A percentile compares a stretch with the other conserved stretches of the same genome.
These are phyloP conservation scores for Puccinia hordei DNA, from an alignment of 1,284 basidiomycete species.

Conservation along the genomic window DNA sequence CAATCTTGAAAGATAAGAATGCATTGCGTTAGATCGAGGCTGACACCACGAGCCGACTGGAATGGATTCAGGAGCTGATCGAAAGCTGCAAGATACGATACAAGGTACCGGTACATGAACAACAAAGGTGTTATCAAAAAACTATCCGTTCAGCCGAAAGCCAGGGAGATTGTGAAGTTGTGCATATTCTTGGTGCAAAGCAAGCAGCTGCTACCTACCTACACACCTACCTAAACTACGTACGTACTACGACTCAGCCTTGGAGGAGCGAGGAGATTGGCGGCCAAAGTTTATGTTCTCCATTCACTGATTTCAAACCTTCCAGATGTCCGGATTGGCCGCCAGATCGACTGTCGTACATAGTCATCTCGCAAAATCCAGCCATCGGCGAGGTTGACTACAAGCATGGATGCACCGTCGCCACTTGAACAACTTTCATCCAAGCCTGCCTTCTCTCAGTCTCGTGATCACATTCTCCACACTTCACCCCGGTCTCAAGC, in stretches of 20 bases:
- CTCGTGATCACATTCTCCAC: conserved; percentile 1
- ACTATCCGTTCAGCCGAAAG: not conserved
- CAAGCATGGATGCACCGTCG: not conserved
- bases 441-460: not conserved
- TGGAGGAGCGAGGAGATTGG: not conserved
- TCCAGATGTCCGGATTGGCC: not conserved
- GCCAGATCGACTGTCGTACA: not conserved
- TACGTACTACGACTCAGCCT: not conserved
- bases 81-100: conserved; percentile 15
- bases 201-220: too few relatives aligned
- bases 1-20: conserved; percentile 35
- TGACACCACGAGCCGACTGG: not conserved
- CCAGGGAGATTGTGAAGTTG: not conserved
- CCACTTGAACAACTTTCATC: not conserved
- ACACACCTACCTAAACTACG: too few relatives aligned
- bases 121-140: not conserved
- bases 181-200: not conserved
- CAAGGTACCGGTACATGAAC: not conserved
- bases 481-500: not conserved
- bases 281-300: not conserved
- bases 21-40: conserved; percentile 2
- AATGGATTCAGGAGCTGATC: conserved; percentile 8
- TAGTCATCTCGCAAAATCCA: too few relatives aligned
- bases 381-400: too few relatives aligned
- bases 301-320: not conserved